These are phyloP conservation scores for Paxillus ammoniavirescens DNA, from an alignment of 768 basidiomycete species.

Conservation along the genomic window DNA sequence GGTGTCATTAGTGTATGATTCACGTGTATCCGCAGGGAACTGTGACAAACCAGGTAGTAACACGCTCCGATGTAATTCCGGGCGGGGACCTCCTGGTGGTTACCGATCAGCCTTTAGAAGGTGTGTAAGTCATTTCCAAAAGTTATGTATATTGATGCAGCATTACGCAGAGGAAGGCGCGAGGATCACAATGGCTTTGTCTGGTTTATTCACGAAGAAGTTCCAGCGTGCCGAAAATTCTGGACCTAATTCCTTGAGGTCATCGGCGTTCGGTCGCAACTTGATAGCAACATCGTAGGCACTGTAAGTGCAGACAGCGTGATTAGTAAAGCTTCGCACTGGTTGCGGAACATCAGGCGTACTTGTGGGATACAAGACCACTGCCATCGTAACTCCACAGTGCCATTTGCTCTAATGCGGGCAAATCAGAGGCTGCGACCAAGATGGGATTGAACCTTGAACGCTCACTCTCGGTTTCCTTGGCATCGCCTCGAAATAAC, in stretches of 20 bases:
- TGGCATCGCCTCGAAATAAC: too few relatives aligned
- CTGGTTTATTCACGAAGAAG: conserved; percentile 48
- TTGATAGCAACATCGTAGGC: conserved; percentile 56
- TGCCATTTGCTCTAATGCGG: neutral
- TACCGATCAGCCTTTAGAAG: too few relatives aligned
- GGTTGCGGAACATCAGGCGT: conserved; percentile 8
- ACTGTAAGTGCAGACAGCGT: conserved; percentile 27
- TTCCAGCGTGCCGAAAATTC: conserved; percentile 50
- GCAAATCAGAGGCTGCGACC: conserved; percentile 8
- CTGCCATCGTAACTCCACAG: conserved; percentile 39
- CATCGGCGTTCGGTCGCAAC: conserved; percentile 48
- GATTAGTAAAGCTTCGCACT: neutral
- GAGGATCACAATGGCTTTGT: conserved; percentile 50
- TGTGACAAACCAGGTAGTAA: too few relatives aligned
- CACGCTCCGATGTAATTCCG: too few relatives aligned
- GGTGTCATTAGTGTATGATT: too few relatives aligned
- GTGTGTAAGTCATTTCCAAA: too few relatives aligned
- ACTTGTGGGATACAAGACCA: conserved; percentile 60
- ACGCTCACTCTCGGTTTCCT: too few relatives aligned
- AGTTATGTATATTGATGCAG: too few relatives aligned
- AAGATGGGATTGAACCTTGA: neutral
- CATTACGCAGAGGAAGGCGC: conserved; percentile 39
- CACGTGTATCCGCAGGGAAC: too few relatives aligned
- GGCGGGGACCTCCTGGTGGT: too few relatives aligned
- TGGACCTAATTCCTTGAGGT: conserved; percentile 48